Evolutionary conservation across 1,284 basidiomycete genomes (phyloP).

Genomic region (Pseudozyma flocculosa): DNA sequence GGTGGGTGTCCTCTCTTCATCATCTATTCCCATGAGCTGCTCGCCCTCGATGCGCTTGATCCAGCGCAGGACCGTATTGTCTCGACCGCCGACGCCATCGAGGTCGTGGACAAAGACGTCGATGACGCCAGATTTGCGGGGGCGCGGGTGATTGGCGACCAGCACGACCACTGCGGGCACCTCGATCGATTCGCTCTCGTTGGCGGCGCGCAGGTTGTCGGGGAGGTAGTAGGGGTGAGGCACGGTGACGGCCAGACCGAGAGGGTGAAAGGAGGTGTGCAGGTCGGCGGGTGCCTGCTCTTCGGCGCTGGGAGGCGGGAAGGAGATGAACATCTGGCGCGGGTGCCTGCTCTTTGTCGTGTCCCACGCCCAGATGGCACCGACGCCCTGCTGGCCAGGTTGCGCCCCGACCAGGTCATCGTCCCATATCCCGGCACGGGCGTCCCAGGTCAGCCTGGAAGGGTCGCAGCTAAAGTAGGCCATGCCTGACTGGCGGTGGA

Average conservation of each 20-base stretch:
- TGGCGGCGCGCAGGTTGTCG: not conserved
- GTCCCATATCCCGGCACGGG: constrained; percentile 22
- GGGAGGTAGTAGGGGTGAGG: constrained; percentile 24
- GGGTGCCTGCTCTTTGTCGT: constrained; percentile 16
- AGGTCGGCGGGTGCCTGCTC: constrained; percentile 20
- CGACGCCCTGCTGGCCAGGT: constrained; percentile 11
- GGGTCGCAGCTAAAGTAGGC: constrained; percentile 46
- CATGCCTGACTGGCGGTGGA: constrained; percentile 28
- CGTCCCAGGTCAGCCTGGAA: constrained; percentile 36
- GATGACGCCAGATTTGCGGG: constrained; percentile 17
- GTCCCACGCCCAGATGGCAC: constrained; percentile 42
- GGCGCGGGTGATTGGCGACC: constrained; percentile 36
- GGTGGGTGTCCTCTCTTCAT: constrained; percentile 4
- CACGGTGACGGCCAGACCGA: constrained; percentile 30
- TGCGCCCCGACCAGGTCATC: constrained; percentile 18
- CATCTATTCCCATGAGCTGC: constrained; percentile 3
- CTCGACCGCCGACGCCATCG: constrained; percentile 22
- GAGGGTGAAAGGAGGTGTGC: constrained; percentile 31
- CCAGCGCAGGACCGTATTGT: constrained; percentile 26
- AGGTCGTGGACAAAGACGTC: constrained; percentile 44
- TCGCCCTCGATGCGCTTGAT: constrained; percentile 29
- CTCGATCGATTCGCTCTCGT: constrained; percentile 10
- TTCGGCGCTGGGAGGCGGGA: constrained; percentile 21
- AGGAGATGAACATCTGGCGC: constrained; percentile 25
- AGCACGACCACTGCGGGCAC: constrained; percentile 26